A percentile compares a stretch with the other conserved stretches of the same genome.
Evolutionary conservation across 768 basidiomycete species (phyloP).

Genomic region (Podaxis sp.): DNA sequence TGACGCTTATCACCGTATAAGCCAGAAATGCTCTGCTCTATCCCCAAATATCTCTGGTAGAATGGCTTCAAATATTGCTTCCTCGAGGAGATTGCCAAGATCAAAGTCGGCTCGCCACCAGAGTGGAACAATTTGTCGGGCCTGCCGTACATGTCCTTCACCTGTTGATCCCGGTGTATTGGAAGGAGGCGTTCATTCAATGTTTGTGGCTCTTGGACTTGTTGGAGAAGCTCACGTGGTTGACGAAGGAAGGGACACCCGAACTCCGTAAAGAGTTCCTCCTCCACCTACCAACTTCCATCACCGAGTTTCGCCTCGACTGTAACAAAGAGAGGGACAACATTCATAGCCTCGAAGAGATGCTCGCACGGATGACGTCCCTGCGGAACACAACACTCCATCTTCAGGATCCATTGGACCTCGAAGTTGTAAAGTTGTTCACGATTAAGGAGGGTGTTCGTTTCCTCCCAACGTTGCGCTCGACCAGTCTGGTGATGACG

Average conservation of each 20-base stretch:
- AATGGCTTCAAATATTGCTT: conserved; percentile 83
- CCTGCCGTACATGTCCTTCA: conserved; percentile 80
- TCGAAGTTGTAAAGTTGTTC: neutral
- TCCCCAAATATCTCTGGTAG: conserved; percentile 86
- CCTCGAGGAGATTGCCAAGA: conserved; percentile 72
- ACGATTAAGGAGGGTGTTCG: neutral
- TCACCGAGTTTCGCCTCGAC: neutral
- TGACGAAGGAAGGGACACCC: neutral
- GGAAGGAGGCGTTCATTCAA: neutral
- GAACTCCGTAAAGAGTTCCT: neutral
- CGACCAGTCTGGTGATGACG: neutral
- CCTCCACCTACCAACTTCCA: neutral
- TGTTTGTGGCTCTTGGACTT: neutral
- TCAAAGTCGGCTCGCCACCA: conserved; percentile 76
- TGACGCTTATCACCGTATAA: conserved; percentile 30
- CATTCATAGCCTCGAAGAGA: neutral
- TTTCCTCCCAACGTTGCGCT: neutral
- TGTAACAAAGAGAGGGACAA: neutral
- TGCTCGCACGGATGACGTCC: neutral
- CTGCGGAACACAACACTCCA: neutral
- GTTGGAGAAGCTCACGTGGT: neutral
- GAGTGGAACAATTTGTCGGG: conserved; percentile 90
- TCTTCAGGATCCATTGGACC: neutral
- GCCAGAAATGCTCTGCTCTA: conserved; percentile 98
- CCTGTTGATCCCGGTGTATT: neutral